phyloP scores from a whole-genome alignment of 768 basidiomycete species.

The Lepiota brunneoincarnata region DNA sequence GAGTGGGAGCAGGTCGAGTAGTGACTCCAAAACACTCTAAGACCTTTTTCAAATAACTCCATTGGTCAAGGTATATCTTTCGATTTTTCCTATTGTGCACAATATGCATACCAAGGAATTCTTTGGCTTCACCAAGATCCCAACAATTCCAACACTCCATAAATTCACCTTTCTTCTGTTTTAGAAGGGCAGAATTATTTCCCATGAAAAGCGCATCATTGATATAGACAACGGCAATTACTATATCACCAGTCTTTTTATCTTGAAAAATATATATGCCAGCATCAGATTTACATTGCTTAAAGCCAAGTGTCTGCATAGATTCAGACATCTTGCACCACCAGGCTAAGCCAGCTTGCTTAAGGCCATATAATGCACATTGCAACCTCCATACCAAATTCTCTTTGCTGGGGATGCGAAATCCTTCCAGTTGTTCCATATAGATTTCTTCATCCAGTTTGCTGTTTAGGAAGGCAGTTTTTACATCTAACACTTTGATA shows the following conservation, averaged over 20 bases:
- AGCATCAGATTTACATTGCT: not conserved
- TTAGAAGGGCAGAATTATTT: too few species aligned
- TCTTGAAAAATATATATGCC: not conserved
- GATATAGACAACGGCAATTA: not conserved
- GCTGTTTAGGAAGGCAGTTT: constrained; percentile 31
- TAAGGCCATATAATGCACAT: constrained; percentile 15
- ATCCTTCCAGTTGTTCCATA: constrained; percentile 35
- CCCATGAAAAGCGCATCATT: constrained; percentile 1
- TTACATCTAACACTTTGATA: constrained; percentile 41
- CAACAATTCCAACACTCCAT: too few species aligned
- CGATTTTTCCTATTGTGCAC: too few species aligned
- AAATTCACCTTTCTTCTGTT: too few species aligned
- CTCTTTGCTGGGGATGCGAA: constrained; percentile 21
- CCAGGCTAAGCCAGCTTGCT: constrained; percentile 15
- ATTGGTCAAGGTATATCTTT: too few species aligned
- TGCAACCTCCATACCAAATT: constrained; percentile 17
- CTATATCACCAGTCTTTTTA: not conserved
- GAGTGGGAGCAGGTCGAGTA: too few species aligned
- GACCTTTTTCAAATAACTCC: too few species aligned
- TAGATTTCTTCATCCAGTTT: constrained; percentile 31
- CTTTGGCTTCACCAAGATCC: too few species aligned
- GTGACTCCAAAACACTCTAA: too few species aligned
- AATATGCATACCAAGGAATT: too few species aligned
- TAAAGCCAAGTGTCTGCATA: not conserved
- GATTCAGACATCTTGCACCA: not conserved